Evolutionary conservation across 2,329 filamentous ascomycete species (phyloP).

Genomic region (Cladophialophora carrionii): DNA sequence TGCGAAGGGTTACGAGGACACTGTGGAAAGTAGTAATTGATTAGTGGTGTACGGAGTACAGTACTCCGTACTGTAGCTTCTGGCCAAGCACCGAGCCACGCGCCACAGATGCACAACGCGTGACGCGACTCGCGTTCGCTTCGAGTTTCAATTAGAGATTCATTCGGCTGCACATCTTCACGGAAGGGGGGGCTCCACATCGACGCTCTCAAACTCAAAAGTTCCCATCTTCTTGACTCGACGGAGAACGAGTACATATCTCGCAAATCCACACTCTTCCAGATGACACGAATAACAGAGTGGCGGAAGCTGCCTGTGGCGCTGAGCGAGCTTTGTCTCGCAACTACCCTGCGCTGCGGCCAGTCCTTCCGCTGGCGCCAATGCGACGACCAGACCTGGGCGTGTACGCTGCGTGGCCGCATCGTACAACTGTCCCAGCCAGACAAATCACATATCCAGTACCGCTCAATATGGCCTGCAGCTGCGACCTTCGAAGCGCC

Average conservation of each 20-base stretch:
- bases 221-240: background rate
- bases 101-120: background rate
- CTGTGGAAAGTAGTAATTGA: no score
- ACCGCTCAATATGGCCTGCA: slow-evolving; percentile 66
- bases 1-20: background rate
- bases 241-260: background rate
- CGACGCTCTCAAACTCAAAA: background rate
- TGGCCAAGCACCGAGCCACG: no score
- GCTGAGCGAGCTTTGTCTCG: slow-evolving; percentile 85
- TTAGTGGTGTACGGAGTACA: no score
- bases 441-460: slow-evolving; percentile 76
- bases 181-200: background rate
- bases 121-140: background rate
- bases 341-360: slow-evolving; percentile 90
- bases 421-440: slow-evolving; percentile 79
- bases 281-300: slow-evolving; percentile 60
- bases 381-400: slow-evolving; percentile 79
- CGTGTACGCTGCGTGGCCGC: slow-evolving; percentile 81
- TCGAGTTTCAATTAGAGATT: background rate
- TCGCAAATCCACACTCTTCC: background rate
- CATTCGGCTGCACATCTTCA: background rate
- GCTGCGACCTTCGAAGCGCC: slow-evolving; percentile 39
- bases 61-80: no score
- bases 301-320: slow-evolving; percentile 87
- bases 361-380: slow-evolving; percentile 95